Base-by-base conservation (phyloP, 164 flowering plant genomes). In the Sextonia rubra region DNA sequence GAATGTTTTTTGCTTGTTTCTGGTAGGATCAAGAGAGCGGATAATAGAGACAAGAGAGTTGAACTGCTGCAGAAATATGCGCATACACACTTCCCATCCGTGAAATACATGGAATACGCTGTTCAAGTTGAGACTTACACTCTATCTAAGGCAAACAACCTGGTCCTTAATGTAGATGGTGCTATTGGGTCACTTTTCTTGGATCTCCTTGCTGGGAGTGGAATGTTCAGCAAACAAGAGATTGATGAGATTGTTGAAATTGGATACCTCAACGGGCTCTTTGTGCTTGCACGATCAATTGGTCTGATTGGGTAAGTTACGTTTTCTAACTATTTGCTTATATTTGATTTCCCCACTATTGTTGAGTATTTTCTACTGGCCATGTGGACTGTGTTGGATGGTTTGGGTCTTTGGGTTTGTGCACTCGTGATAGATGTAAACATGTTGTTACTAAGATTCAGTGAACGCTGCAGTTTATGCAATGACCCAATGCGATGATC, bases 71-170 rank as follows among this genome's bases (percentile, higher is more conserved):
- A 95, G 60, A 64, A 8, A 47, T 95, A 87, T 75, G 98, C 90
- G 18, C 91, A 89, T 58, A 84, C 98, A 0, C 79, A 91, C 79
- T 95, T 95, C 79, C 98, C 99, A 24, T 87, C 99, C 5, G 97
- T 91, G 68, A 93, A 93, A 79, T 93, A 95, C 90, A 93, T 95
- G 98, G 98, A 95, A 70, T 95, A 90, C 75, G 99, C 98, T 3
- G 98, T 93, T 69, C 82, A 93, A 85, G 99, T 93, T n/a, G 99
- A 95, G 76, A 88, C 91, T 63, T 95, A 91, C 84, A 95, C 99
- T 0, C 89, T 95, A 47, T 85, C 99, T 14, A 95, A 95, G 86
- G 87, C 99, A 61, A 93, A 91, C 75, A 95, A 93, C 85, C 80
- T 95, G 24, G 97, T 95, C 62, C 89, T 95, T 44, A 95, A 93